Base-by-base conservation (phyloP, 805 yeast species). In the Kuraishia hungarica region DNA sequence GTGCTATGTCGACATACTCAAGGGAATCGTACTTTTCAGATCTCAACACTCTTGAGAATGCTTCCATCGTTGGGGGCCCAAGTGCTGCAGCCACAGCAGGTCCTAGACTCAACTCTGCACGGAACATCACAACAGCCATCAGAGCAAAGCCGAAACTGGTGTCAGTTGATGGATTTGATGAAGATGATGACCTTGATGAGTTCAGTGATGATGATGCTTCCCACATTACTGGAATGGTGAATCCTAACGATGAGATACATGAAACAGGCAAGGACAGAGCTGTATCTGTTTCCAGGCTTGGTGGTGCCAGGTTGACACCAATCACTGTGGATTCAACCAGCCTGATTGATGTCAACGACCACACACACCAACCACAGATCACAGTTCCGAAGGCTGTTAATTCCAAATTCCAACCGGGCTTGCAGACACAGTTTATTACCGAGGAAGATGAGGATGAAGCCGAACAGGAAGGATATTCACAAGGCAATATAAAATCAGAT, bases 101-200 rank as follows among this genome's bases (percentile, higher is more conserved):
- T 26, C 51, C 69, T 23, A 74, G 74, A 21, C 73, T 71, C 58
- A 66, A 65, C 58, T 72, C 67, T 55, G 64, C 76, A 2, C 73
- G 69, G 28, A 71, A 76, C 4, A 79, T 85, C 43, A 86, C 85
- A 64, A 87, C 91, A 0, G 96, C 94, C 1, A 85, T 87, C 55
- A 79, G 85, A 57, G 94, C 88, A 2, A 82, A 79, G 63, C 94
- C 96, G 1, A 78, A 79, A 60, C 72, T 89, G 58, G 86, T 89
- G n/a, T 77, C 77, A 54, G 78, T 82, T 48, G 26, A 47, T 20
- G 54, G 55, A 1, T 26, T 59, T 13, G 43, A 51, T 2, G 55
- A 54, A 11, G 56, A 53, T 8, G 50, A 52, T 10, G 53, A 51
- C 2, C 26, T 15, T 6, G 28, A 21, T 15, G 43, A 35, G 43